Conservation (phyloP, 2,329 filamentous ascomycete species). For the Corinectria fuckeliana region DNA sequence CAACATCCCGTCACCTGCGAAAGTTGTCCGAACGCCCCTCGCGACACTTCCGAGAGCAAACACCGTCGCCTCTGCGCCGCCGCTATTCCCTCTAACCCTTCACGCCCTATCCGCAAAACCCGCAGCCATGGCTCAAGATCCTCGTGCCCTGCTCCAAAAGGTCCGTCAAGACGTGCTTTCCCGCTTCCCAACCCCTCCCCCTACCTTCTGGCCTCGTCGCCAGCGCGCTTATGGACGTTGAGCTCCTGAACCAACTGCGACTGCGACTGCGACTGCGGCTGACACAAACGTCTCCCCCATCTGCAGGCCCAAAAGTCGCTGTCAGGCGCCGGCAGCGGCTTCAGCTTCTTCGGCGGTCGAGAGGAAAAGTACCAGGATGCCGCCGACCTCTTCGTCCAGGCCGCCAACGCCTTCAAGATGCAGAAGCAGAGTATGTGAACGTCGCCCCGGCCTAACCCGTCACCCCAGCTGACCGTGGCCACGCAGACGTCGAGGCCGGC, state of each 20-base stretch:
- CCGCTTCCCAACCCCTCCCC: constrained; percentile 25
- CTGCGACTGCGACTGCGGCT: not conserved
- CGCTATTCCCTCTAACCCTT: constrained; percentile 6
- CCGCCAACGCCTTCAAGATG: constrained; percentile 90
- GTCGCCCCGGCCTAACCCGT: not conserved
- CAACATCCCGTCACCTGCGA: constrained; percentile 20
- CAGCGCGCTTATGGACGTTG: constrained; percentile 5
- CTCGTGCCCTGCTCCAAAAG: constrained; percentile 79
- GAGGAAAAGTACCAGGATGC: constrained; percentile 91
- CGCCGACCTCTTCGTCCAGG: constrained; percentile 85
- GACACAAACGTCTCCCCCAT: not conserved
- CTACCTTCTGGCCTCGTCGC: constrained; percentile 23
- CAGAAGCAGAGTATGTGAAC: constrained; percentile 74
- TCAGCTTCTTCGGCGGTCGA: constrained; percentile 86
- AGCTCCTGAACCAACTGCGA: too few relatives aligned
- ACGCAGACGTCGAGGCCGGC: constrained; percentile 80
- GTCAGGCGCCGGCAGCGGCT: constrained; percentile 76
- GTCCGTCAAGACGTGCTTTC: constrained; percentile 54
- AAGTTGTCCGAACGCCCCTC: constrained; percentile 16
- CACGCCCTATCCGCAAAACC: constrained; percentile 8
- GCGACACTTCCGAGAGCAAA: constrained; percentile 2
- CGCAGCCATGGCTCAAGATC: constrained; percentile 73
- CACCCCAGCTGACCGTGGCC: not conserved
- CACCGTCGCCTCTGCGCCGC: constrained; percentile 27
- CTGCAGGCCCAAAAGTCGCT: constrained; percentile 85